Conservation (phyloP, 1,284 basidiomycete species). For the Apiotrichum laibachii region DNA sequence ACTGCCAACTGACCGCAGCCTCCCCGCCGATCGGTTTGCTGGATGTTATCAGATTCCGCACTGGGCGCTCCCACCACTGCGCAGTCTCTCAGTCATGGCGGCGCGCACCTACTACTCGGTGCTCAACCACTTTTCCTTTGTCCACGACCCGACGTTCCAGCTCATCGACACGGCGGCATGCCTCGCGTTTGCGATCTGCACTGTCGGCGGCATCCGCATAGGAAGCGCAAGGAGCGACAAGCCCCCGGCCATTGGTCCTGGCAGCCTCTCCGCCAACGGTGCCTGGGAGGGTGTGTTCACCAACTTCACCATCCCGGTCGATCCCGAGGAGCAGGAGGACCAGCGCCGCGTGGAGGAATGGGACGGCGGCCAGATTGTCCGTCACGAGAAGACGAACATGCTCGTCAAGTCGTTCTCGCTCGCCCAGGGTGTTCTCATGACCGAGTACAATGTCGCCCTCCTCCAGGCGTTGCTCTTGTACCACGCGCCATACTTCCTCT, state of each 20-base stretch:
- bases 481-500: conserved; percentile 51
- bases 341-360: conserved; percentile 32
- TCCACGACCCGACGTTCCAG: conserved; percentile 53
- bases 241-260: not conserved
- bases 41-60: conserved; percentile 53
- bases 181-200: conserved; percentile 54
- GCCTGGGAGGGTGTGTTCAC: conserved; percentile 16
- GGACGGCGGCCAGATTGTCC: conserved; percentile 40
- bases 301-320: conserved; percentile 13
- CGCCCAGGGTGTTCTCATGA: conserved; percentile 48
- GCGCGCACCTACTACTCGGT: conserved; percentile 50
- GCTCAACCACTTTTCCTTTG: conserved; percentile 51
- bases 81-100: conserved; percentile 50
- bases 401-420: conserved; percentile 52
- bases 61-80: conserved; percentile 52
- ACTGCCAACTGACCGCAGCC: conserved; percentile 1
- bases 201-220: conserved; percentile 47
- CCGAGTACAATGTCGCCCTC: conserved; percentile 51
- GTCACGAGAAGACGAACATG: conserved; percentile 53
- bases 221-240: conserved; percentile 7
- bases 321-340: conserved; percentile 20
- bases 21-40: conserved; percentile 50
- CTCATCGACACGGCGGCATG: conserved; percentile 50
- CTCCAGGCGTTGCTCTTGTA: conserved; percentile 52
- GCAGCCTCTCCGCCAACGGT: not conserved